Evolutionary conservation across 116 monocot genomes (phyloP), one percentile per base, ranked within the genome.

Genomic region (Dioscorea cayenensis): DNA sequence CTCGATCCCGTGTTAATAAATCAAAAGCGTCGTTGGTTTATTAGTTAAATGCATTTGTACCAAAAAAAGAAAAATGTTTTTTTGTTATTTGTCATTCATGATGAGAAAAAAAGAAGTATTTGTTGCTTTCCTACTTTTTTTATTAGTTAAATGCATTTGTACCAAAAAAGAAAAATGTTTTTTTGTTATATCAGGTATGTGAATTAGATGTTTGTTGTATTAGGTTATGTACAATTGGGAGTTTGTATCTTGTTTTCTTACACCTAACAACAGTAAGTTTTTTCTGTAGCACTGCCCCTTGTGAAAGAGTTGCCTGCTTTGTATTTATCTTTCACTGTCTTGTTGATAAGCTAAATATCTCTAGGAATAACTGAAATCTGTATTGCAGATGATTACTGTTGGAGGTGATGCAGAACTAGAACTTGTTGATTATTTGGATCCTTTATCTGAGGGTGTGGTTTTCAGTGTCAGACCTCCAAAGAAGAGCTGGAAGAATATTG

Each of bases 401-500:
- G 97, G 94, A 73, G 97, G 94, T 73, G 97, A 97, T 78, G 93
- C 97, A 60, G 97, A 97, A 79, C 76, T 97, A 51, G 97, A 97
- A 76, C 89, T 97, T 43, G 97, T 97, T 77, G 97, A 97, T 80
- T 93, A 94, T 55, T 80, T 97, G 81, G 97, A 97, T 80, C 97
- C 97, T 64, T 97, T 97, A 74, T 93, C 97, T 64, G 97, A 97
- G 77, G 97, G 97, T 3, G 97, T 97, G 25, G 92, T 97, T 76
- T 97, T 97, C 72, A 97, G 97, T 75, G 94, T 97, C 12, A 81
- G 97, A 51, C 97, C 97, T 66, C 97, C 97, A 51, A 93, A 97
- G 72, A 97, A 97, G 75, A 97, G 97, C 77, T 97, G 97, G 97
- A 97, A 97, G 82, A 97, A 97, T 61, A 97, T 97, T 78, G 93